A percentile compares a stretch with the other conserved stretches of the same genome.
Evolutionary conservation across 306 rosid species (phyloP).

Genomic region (Acacia melanoxylon): DNA sequence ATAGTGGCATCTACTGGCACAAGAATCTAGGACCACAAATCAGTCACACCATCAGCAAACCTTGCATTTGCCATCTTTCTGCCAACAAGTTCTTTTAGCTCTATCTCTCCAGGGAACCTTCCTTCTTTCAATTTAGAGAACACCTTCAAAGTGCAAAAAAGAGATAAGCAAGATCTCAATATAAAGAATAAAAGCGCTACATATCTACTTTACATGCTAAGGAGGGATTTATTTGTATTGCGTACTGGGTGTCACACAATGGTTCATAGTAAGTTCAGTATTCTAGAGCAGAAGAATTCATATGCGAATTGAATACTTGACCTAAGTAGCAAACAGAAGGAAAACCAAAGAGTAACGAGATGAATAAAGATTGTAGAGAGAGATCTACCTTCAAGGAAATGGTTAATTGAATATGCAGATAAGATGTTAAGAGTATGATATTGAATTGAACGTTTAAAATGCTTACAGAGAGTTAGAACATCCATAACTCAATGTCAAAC

Average conservation of each 20-base stretch:
- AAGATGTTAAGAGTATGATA: constrained; percentile 16
- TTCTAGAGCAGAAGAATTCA: constrained; percentile 11
- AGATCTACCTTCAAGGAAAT: background rate
- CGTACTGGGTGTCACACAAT: background rate
- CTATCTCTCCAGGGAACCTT: constrained; percentile 80
- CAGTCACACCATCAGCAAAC: constrained; percentile 38
- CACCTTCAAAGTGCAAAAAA: constrained; percentile 50
- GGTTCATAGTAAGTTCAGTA: constrained; percentile 2
- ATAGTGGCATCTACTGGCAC: constrained; percentile 12
- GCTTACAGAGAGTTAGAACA: background rate
- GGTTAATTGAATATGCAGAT: background rate
- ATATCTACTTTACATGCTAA: background rate
- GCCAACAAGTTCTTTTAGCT: constrained; percentile 57
- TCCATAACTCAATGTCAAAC: background rate
- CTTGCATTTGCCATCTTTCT: constrained; percentile 46
- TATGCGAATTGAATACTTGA: background rate
- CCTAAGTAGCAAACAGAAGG: background rate
- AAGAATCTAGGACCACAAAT: constrained; percentile 36
- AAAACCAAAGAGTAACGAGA: constrained; percentile 6
- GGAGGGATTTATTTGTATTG: background rate
- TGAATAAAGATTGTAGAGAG: background rate
- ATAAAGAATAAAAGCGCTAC: background rate
- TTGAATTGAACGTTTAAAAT: constrained; percentile 6
- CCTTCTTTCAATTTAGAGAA: constrained; percentile 76
- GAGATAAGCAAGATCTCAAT: constrained; percentile 18